These are phyloP conservation scores for Andrographis paniculata DNA, from an alignment of 305 asterid genomes.

Conservation along the genomic window DNA sequence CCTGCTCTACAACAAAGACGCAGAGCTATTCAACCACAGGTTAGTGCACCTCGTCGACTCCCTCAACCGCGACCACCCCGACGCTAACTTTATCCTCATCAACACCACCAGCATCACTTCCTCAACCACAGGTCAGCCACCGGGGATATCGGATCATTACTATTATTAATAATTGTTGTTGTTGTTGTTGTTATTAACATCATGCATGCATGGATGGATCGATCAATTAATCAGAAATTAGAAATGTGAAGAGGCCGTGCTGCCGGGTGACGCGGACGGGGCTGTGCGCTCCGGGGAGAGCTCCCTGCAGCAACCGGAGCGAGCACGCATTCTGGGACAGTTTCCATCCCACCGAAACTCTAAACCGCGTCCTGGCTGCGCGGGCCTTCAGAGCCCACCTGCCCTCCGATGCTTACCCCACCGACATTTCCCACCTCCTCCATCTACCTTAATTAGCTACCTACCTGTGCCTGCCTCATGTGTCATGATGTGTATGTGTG, in stretches of 20 bases:
- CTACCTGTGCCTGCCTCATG: too few species aligned
- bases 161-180: neutral
- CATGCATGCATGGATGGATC: neutral
- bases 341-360: conserved; percentile 28
- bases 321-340: conserved; percentile 26
- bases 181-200: neutral
- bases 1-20: conserved; percentile 10
- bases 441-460: too few species aligned
- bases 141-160: neutral
- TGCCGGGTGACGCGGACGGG: conserved; percentile 13
- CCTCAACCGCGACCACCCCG: conserved; percentile 22
- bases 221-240: conserved; percentile 13
- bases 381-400: conserved; percentile 19
- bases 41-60: conserved; percentile 23
- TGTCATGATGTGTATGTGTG: too few species aligned
- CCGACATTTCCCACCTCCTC: conserved; percentile 28
- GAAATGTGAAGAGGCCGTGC: conserved; percentile 16
- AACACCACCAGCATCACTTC: conserved; percentile 19
- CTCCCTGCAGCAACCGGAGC: too few species aligned
- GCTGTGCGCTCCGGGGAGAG: too few species aligned
- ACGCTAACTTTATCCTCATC: conserved; percentile 27
- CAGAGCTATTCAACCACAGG: conserved; percentile 13
- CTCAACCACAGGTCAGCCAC: conserved; percentile 20
- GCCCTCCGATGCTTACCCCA: conserved; percentile 29
- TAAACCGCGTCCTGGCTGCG: conserved; percentile 18